Base-by-base conservation (phyloP, 331 rosid species). In the Arachis monticola region DNA sequence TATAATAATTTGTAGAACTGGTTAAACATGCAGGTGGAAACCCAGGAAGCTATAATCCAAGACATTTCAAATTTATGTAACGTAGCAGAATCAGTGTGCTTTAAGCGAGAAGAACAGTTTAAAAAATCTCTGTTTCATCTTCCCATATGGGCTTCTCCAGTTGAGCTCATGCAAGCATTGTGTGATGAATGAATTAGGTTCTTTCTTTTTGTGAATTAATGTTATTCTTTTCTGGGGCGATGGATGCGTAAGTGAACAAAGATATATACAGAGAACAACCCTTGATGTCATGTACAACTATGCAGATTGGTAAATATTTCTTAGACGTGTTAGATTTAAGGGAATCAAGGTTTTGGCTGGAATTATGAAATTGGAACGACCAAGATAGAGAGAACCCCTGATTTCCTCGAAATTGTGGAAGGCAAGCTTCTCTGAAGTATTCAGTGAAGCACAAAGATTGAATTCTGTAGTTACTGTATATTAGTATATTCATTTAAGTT, bases 81-180 rank as follows among this genome's bases (percentile, higher is more conserved):
- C 72, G 73, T 86, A 22, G 91, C 92, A 1, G 97, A 92, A 77
- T 86, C 86, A 17, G 67, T 89, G 74, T 90, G 89, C 60, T 13
- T 40, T n/a, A 77, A 77, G 14, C 83, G 87, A 60, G 92, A 92
- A 77, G 85, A 86, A 75, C 85, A 68, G 65, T 70, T 78, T n/a
- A 82, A 87, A 14, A 89, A 85, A 71, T 73, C 86, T 12, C 77
- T 90, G 38, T 81, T 92, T 50, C 88, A 90, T 80, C 91, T 90
- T 75, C 97, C 97, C 4, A 78, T 95, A 27, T 89, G 99, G 97
- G 84, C 82, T 52, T 86, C 95, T 8, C 97, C 97, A 2, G 65
- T 48, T 1, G 91, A 87, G 73, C 92, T 95, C 47, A 83, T 95
- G 84, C 80, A 86, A 46, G 85, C 81, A 7, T 82, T 94, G 1